Evolutionary conservation across 495 filamentous ascomycete species (phyloP), one percentile per base, ranked within the genome.

Genomic region (Chlorociboria aeruginascens): DNA sequence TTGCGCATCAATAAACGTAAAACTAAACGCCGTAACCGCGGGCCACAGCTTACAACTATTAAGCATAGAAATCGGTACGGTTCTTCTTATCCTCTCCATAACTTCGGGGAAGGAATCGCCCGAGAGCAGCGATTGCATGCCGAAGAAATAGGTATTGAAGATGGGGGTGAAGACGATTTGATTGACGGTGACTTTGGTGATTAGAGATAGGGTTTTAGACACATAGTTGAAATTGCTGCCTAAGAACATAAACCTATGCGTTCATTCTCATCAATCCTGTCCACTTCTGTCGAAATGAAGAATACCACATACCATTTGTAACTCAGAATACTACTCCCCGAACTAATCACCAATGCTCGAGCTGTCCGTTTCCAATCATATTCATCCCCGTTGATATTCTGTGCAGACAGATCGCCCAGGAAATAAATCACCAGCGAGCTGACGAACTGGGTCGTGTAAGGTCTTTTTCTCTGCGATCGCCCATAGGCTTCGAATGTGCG

Each of bases 131-230:
- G 73, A 73, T 60, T 96, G 89, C 68, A 89, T 73, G 42, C 82
- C 80, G 69, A 96, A 96, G 71, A 96, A 95, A 64, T 92, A 94
- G 25, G 72, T 79, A 61, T 89, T 93, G 71, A 95, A 95, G 29
- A 88, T 58, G 0, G 89, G 87, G 8, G 89, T 86, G 66, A 94
- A 96, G 59, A 75, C 68, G 3, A 76, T 60, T 61, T 96, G 89
- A 63, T 90, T 93, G 6, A 95, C 74, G 34, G 73, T 57, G 40
- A 96, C 84, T 61, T 94, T 89, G 8, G 79, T 78, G 43, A 70
- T 66, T 39, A 93, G 67, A 13, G 82, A 87, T 36, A 85, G 61
- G 32, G 77, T 43, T 48, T 81, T 83, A 25, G 81, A 85, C 12
- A 77, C 32, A 61, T 83, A 90, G 68, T 94, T 94, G 70, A 93